phyloP scores from a whole-genome alignment of 495 filamentous ascomycete genomes.

The Penicillium silybi region DNA sequence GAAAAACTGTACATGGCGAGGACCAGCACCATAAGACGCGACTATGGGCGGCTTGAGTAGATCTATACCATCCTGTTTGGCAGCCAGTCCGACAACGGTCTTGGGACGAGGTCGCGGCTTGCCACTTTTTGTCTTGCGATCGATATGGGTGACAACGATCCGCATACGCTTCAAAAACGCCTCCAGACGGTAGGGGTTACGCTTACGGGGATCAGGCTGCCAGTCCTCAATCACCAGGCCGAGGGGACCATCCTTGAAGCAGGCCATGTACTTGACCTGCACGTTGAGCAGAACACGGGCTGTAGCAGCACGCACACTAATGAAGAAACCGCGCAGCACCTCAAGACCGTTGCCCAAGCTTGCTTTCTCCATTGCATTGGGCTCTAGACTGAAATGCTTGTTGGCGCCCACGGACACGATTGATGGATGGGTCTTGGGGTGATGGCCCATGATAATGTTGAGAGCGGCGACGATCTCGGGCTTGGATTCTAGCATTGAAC shows the following conservation, averaged over 20 bases:
- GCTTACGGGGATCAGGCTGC: background rate
- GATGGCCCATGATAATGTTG: constrained; percentile 50
- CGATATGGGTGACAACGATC: constrained; percentile 37
- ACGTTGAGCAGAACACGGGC: constrained; percentile 61
- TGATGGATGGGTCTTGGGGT: constrained; percentile 29
- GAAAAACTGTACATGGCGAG: constrained; percentile 47
- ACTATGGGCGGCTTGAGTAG: constrained; percentile 32
- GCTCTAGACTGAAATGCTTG: constrained; percentile 35
- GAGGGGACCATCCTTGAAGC: constrained; percentile 35
- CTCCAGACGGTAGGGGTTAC: constrained; percentile 26
- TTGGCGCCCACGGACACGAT: constrained; percentile 37
- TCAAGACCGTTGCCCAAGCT: constrained; percentile 40
- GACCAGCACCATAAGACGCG: constrained; percentile 31
- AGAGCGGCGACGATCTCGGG: constrained; percentile 44
- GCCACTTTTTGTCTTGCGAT: constrained; percentile 34
- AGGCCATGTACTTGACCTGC: constrained; percentile 44
- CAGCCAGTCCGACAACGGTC: constrained; percentile 46
- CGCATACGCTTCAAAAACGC: constrained; percentile 45
- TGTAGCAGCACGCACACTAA: constrained; percentile 63
- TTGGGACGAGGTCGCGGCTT: constrained; percentile 34
- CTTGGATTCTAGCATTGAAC: constrained; percentile 36
- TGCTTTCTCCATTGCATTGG: constrained; percentile 23
- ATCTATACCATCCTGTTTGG: constrained; percentile 30
- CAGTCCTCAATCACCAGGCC: constrained; percentile 21
- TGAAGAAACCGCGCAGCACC: constrained; percentile 61